Evolutionary conservation across 1,284 basidiomycete species (phyloP), one percentile per base, ranked within the genome.

Genomic region (Papiliotrema laurentii): DNA sequence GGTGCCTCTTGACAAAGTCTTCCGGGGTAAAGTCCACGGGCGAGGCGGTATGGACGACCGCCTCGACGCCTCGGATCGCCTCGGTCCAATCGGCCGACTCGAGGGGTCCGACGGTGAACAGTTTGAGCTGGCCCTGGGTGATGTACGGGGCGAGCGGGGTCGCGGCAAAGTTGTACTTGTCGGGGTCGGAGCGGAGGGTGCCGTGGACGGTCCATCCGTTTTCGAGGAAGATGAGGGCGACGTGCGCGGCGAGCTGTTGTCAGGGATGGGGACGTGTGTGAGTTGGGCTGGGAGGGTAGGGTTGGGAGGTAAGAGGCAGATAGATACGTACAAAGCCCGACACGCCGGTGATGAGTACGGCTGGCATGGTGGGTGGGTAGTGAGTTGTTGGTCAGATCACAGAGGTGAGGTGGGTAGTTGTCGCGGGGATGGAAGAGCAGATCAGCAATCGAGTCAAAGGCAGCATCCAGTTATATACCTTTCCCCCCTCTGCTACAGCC

Each of bases 121-220:
- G 56, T 21, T 53, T 34, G 16, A 64, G 49, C 31, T 59, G 37
- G 14, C 51, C 50, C 2, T 35, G 44, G 5, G 43, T 28, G 44
- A 50, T 26, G 47, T 65, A 68, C 13, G 59, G 56, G 14, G 55
- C 40, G 47, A 61, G 56, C 43, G 60, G 62, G 19, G 70, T 58
- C 13, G 66, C 37, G 30, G 57, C 40, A 4, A 53, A 39, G 27
- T 61, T 59, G 13, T 63, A 51, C 36, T 56, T 60, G 54, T 73
- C 73, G 33, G 63, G 60, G 5, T 50, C 39, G 19, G 66, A 70
- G 33, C 72, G 61, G 30, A 73, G 63, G n/a, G 72, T 71, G 18
- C 62, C 68, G 27, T 67, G 59, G 13, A 74, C 71, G 22, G 51
- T 53, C 56, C 57, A 60, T 11, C 57, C 59, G 35, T 60, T 49